phyloP scores from a whole-genome alignment of 129 eudicot species.

The Arctium lappa region DNA sequence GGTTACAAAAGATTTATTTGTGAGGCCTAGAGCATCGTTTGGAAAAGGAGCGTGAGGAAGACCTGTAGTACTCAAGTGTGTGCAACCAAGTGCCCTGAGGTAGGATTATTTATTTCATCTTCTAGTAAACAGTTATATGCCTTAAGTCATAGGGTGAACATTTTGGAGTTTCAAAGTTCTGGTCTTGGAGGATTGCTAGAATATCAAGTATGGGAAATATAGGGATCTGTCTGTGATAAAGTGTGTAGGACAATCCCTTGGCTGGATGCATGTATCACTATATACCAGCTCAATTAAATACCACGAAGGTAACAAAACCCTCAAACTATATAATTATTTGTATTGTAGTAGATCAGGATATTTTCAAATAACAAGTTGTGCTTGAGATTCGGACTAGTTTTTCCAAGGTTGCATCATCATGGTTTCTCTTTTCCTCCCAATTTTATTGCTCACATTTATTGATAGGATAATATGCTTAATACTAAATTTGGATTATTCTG shows the following conservation, averaged over 20 bases:
- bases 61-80: background rate
- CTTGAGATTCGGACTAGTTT: background rate
- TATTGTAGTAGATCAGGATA: background rate
- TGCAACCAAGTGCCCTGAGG: background rate
- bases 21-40: background rate
- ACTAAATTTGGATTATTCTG: background rate
- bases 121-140: background rate
- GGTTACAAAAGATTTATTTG: background rate
- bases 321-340: background rate
- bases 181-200: background rate
- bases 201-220: background rate
- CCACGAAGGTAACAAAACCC: background rate
- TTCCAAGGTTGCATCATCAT: background rate
- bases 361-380: background rate
- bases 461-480: background rate
- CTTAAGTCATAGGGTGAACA: background rate
- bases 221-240: conserved; percentile 4
- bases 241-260: background rate
- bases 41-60: background rate
- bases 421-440: background rate
- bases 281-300: background rate
- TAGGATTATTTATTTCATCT: background rate
- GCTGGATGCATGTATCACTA: background rate
- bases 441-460: background rate
- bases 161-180: background rate